Conservation (phyloP, 179 eudicot genomes). For the Drosera spatulata region DNA sequence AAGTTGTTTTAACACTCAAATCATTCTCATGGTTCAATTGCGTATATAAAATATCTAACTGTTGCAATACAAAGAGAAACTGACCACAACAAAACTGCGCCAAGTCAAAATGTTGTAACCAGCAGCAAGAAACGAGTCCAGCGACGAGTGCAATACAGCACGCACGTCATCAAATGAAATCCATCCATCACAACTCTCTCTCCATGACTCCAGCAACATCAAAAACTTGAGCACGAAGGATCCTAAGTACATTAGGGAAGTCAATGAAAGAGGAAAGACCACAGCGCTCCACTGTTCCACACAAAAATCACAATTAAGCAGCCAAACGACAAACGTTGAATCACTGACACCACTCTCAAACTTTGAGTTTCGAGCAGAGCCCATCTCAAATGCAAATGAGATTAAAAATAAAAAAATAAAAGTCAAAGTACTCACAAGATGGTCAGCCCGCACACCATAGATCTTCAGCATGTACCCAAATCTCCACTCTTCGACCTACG, state of each 20-base stretch:
- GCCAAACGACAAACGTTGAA: slow-evolving; percentile 35
- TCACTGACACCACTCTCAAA: slow-evolving; percentile 9
- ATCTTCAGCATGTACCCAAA: slow-evolving; percentile 22
- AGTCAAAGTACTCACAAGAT: slow-evolving; percentile 40
- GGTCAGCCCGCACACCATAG: slow-evolving; percentile 61
- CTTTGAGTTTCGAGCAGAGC: background rate
- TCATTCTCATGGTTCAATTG: no score
- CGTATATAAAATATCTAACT: no score
- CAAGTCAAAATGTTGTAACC: slow-evolving; percentile 47
- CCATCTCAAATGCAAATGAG: background rate
- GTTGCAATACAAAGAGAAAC: slow-evolving; percentile 9
- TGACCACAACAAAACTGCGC: slow-evolving; percentile 88
- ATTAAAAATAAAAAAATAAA: background rate
- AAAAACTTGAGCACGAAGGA: slow-evolving; percentile 48
- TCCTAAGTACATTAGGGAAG: slow-evolving; percentile 78
- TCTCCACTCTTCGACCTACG: slow-evolving; percentile 43
- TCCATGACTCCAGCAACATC: slow-evolving; percentile 27
- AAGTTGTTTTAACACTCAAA: no score
- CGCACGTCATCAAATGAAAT: slow-evolving; percentile 12
- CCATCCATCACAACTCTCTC: slow-evolving; percentile 21
- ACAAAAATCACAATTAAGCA: slow-evolving; percentile 55
- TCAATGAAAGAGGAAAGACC: slow-evolving; percentile 59
- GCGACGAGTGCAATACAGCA: slow-evolving; percentile 14
- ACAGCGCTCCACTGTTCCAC: slow-evolving; percentile 83
- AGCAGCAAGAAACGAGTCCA: slow-evolving; percentile 21